Percentiles rank a stretch among this genome's conserved stretches.
These are phyloP conservation scores for Monosporozyma servazzii DNA, from an alignment of 805 yeast species.

Conservation along the genomic window DNA sequence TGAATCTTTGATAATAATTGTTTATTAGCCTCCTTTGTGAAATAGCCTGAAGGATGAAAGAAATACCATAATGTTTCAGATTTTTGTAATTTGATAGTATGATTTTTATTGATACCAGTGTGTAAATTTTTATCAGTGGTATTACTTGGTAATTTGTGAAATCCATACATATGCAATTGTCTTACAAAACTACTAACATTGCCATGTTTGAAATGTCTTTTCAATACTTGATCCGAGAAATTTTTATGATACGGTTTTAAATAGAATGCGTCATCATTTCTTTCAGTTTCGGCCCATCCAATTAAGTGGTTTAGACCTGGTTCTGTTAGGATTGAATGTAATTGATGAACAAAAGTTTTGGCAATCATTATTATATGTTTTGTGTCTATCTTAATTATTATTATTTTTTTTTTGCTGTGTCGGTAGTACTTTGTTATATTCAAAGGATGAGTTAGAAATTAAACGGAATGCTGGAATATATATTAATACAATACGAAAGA, in stretches of 20 bases:
- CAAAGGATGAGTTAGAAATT: too few relatives aligned
- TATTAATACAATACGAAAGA: too few relatives aligned
- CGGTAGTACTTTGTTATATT: too few relatives aligned
- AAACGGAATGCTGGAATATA: too few relatives aligned
- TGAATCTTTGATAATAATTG: constrained; percentile 21
- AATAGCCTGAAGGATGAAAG: constrained; percentile 25
- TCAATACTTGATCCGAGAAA: constrained; percentile 31
- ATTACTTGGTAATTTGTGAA: constrained; percentile 56
- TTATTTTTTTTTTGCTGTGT: too few relatives aligned
- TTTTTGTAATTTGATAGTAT: constrained; percentile 4
- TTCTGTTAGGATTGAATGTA: constrained; percentile 22
- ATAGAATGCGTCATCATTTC: constrained; percentile 15
- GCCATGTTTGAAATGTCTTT: constrained; percentile 85
- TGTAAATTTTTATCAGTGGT: not conserved
- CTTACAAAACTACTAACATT: constrained; percentile 89
- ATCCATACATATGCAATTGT: constrained; percentile 93
- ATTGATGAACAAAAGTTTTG: constrained; percentile 25
- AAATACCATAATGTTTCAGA: constrained; percentile 22
- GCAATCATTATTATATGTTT: constrained; percentile 4
- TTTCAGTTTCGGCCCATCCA: constrained; percentile 16
- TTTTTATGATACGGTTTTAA: constrained; percentile 23
- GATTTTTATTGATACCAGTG: not conserved
- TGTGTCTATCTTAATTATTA: not conserved
- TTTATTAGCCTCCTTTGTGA: constrained; percentile 17
- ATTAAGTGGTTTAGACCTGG: constrained; percentile 19